Percentiles rank a stretch among this genome's conserved stretches.
Evolutionary conservation across 2,329 filamentous ascomycete genomes (phyloP).

Genomic region (Diaporthe ilicicola): DNA sequence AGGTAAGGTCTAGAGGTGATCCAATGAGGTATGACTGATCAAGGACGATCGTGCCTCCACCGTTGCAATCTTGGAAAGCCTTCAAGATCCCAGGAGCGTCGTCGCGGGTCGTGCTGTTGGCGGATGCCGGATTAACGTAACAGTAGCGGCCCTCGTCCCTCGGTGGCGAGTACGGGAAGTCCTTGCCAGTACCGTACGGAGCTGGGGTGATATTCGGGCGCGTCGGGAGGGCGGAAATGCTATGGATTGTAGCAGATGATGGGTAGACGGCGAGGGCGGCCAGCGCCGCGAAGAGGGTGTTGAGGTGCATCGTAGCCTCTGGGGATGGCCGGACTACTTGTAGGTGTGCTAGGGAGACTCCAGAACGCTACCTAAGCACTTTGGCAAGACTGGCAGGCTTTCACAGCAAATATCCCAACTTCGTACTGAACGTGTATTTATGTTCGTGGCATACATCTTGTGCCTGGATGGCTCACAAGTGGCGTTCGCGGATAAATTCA

Average conservation of each 20-base stretch:
- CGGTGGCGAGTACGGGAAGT: slow-evolving; percentile 29
- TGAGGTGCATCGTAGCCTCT: neutral
- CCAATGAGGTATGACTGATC: slow-evolving; percentile 62
- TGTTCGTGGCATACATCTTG: neutral
- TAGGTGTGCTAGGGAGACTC: neutral
- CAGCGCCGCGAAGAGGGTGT: neutral
- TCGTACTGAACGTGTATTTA: neutral
- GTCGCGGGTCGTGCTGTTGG: slow-evolving; percentile 26
- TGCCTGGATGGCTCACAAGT: neutral
- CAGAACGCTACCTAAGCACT: neutral
- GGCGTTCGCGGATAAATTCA: slow-evolving; percentile 18
- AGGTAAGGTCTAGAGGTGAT: slow-evolving; percentile 64
- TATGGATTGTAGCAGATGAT: neutral
- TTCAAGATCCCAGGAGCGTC: slow-evolving; percentile 57
- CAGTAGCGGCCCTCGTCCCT: slow-evolving; percentile 38
- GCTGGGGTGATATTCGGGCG: slow-evolving; percentile 16
- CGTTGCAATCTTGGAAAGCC: slow-evolving; percentile 66
- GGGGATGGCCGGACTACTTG: neutral
- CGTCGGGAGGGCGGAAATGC: neutral
- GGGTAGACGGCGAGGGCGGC: neutral
- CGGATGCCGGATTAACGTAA: slow-evolving; percentile 37
- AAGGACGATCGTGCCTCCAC: slow-evolving; percentile 68
- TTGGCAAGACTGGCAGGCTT: neutral
- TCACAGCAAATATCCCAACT: neutral
- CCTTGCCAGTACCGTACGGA: slow-evolving; percentile 18